These are phyloP conservation scores for Lepidopterella palustris DNA, from an alignment of 495 filamentous ascomycete species.

Conservation along the genomic window DNA sequence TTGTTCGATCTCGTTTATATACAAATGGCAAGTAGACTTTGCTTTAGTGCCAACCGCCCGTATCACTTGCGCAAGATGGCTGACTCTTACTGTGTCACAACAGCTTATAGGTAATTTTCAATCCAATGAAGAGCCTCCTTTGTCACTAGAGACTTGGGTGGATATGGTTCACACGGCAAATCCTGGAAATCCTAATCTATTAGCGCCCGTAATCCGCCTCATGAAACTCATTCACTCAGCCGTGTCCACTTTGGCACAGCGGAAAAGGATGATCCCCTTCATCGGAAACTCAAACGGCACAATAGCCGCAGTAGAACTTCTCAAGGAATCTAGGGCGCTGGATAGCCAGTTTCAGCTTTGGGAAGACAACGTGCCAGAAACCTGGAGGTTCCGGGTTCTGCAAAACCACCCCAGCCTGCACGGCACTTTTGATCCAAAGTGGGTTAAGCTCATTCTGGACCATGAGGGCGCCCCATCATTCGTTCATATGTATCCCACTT, in stretches of 20 bases:
- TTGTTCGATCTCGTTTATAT: constrained; percentile 9
- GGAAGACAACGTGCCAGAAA: constrained; percentile 8
- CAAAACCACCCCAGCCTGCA: constrained; percentile 8
- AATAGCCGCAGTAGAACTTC: background rate
- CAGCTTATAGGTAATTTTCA: background rate
- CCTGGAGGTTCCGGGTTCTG: constrained; percentile 6
- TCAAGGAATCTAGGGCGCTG: constrained; percentile 3
- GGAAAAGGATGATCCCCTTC: background rate
- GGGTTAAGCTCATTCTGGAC: constrained; percentile 11
- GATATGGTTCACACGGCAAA: background rate
- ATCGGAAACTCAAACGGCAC: background rate
- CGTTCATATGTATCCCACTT: constrained; percentile 7
- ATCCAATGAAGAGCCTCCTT: background rate
- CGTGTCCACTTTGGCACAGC: background rate
- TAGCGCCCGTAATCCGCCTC: background rate
- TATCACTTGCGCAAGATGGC: background rate
- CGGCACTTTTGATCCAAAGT: constrained; percentile 5
- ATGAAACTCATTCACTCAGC: background rate
- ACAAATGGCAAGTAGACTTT: constrained; percentile 12
- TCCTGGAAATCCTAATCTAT: background rate
- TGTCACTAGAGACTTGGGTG: background rate
- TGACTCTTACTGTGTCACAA: background rate
- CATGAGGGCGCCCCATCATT: constrained; percentile 10
- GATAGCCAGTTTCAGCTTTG: constrained; percentile 17
- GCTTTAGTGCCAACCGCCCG: background rate